Evolutionary conservation across 345 rosid genomes (phyloP), one percentile per base, ranked within the genome.

Genomic region (Balakata baccata): DNA sequence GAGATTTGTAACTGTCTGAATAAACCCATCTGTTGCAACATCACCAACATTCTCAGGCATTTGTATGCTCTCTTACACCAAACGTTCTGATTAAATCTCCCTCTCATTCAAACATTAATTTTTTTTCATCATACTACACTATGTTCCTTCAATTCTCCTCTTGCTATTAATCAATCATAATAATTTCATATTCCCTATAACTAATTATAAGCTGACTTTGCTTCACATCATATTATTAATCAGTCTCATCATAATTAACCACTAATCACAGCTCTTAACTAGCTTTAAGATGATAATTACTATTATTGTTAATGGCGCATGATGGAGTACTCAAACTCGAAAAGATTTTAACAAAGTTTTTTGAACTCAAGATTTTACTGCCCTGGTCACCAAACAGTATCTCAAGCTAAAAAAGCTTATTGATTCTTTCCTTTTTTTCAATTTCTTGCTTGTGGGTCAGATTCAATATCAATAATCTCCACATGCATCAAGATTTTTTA

Each of bases 1-100:
- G 97, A 89, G 89, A 83, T 79, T 89, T 75, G 96, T 92, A 79
- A 77, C 77, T 84, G 54, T 90, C 89, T 76, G 57, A 22, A 17
- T 67, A 46, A 29, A 29, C 34, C 38, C n/a, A 49, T 89, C 90
- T 81, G 96, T 85, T 93, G 85, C 82, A 72, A 85, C 87, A 88
- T 88, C 96, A 82, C 78, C 73, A 84, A 79, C 88, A 77, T 73
- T 63, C 72, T 74, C 61, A 68, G 25, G 64, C 76, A 73, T 77
- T 74, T 78, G 71, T 78, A 70, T 77, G 81, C 75, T 80, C 64
- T 84, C 82, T 81, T 57, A 72, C 87, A 90, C 93, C 98, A 90
- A 90, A 86, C 96, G 86, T 84, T 87, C 93, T 83, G 96, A 84
- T 87, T 87, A 85, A 77, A 89, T 74, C 87, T 87, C 94, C 79